These are phyloP conservation scores for Clathrus columnatus DNA, from an alignment of 768 basidiomycete genomes.

Conservation along the genomic window DNA sequence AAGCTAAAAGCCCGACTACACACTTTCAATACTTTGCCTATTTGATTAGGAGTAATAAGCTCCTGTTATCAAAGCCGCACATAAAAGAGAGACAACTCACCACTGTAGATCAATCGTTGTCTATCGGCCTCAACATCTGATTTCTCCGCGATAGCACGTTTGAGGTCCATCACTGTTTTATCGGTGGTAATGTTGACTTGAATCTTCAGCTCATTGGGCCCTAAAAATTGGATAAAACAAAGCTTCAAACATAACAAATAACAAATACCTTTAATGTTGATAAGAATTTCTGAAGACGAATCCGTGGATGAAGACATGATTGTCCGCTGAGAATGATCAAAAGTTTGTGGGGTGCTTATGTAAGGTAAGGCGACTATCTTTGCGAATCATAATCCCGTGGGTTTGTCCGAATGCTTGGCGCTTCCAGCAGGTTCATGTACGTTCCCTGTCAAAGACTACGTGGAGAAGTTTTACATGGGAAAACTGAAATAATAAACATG, in stretches of 20 bases:
- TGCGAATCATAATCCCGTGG: neutral
- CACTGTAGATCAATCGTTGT: constrained; percentile 90
- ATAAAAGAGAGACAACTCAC: constrained; percentile 33
- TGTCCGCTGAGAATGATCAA: neutral
- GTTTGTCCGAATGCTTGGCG: neutral
- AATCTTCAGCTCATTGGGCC: constrained; percentile 89
- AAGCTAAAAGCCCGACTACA: constrained; percentile 11
- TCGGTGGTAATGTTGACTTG: constrained; percentile 72
- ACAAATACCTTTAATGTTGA: constrained; percentile 58
- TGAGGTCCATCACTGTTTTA: constrained; percentile 86
- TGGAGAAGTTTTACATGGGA: neutral
- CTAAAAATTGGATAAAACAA: constrained; percentile 26
- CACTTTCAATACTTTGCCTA: constrained; percentile 71
- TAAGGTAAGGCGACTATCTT: neutral
- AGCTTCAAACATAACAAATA: neutral
- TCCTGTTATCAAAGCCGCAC: neutral
- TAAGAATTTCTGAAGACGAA: constrained; percentile 43
- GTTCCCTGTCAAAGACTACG: neutral
- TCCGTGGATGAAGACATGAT: neutral
- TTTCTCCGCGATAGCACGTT: constrained; percentile 78
- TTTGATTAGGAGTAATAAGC: neutral
- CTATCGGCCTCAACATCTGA: constrained; percentile 80
- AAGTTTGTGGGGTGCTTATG: neutral
- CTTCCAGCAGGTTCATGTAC: neutral
- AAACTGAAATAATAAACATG: neutral